phyloP scores from a whole-genome alignment of 1,284 basidiomycete genomes.

The Inonotus hispidus region DNA sequence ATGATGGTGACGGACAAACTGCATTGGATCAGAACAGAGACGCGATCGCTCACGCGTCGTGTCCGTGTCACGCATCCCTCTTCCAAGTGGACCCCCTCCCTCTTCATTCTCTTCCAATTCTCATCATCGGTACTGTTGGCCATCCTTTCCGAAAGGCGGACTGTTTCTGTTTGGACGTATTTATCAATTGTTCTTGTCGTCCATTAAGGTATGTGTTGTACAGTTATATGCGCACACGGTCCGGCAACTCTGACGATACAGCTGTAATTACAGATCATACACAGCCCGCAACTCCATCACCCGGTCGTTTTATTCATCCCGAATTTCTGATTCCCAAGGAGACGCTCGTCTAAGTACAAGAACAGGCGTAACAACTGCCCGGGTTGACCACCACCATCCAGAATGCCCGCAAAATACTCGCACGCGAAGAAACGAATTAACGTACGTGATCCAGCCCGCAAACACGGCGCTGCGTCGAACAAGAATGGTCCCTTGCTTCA shows the following conservation, averaged over 20 bases:
- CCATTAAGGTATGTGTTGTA: slow-evolving; percentile 1
- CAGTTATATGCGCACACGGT: neutral
- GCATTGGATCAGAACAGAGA: no score
- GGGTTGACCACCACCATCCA: neutral
- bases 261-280: neutral
- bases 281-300: neutral
- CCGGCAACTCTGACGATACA: neutral
- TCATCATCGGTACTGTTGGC: no score
- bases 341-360: neutral
- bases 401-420: slow-evolving; percentile 64
- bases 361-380: neutral
- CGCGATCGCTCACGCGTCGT: neutral
- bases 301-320: neutral
- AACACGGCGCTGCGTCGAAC: slow-evolving; percentile 25
- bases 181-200: neutral
- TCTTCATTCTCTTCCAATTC: neutral
- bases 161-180: no score
- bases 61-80: neutral
- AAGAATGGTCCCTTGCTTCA: neutral
- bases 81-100: neutral
- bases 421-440: slow-evolving; percentile 60
- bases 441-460: slow-evolving; percentile 37
- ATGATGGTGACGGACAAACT: neutral
- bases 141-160: no score
- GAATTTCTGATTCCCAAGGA: neutral